Conservation (phyloP, 768 basidiomycete species). For the Pilatotrama ljubarskyi region DNA sequence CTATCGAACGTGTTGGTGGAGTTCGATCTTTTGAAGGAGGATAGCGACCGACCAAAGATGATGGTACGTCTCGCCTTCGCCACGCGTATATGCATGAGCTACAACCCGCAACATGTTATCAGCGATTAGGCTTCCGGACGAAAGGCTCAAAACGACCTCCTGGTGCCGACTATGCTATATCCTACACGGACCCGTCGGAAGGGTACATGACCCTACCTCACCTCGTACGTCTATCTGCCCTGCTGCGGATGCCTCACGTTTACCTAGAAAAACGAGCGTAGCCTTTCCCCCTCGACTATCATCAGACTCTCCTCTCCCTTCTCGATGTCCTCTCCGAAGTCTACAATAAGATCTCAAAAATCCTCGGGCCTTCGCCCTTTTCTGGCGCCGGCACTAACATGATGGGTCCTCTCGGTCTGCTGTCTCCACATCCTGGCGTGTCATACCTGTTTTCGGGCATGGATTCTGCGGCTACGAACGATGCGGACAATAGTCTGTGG, state of each 20-base stretch:
- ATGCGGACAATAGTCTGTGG: constrained; percentile 63
- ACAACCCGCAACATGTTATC: constrained; percentile 11
- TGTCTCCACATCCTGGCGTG: constrained; percentile 80
- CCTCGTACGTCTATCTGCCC: constrained; percentile 51
- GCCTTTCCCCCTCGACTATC: constrained; percentile 91
- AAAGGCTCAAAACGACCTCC: constrained; percentile 56
- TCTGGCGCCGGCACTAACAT: constrained; percentile 69
- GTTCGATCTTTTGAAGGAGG: constrained; percentile 78
- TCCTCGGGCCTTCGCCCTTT: constrained; percentile 82
- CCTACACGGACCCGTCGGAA: constrained; percentile 63
- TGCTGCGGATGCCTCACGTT: constrained; percentile 1
- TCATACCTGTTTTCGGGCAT: constrained; percentile 68
- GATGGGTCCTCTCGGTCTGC: constrained; percentile 70
- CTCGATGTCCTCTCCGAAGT: constrained; percentile 88
- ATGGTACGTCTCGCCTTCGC: constrained; percentile 47
- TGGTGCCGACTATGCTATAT: constrained; percentile 60
- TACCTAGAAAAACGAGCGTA: constrained; percentile 31
- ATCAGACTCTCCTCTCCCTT: constrained; percentile 84
- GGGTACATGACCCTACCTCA: constrained; percentile 72
- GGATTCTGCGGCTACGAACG: constrained; percentile 40
- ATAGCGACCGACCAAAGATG: constrained; percentile 72
- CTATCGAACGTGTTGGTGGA: constrained; percentile 71
- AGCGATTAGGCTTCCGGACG: constrained; percentile 58
- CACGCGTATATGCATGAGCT: neutral
- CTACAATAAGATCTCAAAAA: constrained; percentile 82